Conservation (phyloP, 495 filamentous ascomycete species). For the Aspergillus biplanus region DNA sequence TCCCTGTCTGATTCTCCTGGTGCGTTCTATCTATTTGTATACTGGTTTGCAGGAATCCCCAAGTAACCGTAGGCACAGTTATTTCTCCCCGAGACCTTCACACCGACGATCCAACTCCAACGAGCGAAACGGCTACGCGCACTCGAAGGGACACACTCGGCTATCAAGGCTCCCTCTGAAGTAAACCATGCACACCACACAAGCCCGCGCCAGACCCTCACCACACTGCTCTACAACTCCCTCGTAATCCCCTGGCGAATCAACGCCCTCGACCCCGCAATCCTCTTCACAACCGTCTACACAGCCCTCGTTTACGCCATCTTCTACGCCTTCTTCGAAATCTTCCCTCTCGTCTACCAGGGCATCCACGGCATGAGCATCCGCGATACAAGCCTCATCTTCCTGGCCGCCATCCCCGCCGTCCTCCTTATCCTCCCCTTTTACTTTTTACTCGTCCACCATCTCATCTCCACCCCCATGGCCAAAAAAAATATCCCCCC, state of each 20-base stretch:
- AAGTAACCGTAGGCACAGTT: background rate
- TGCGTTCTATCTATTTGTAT: background rate
- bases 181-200: background rate
- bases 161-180: background rate
- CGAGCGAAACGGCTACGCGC: background rate
- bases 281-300: constrained; percentile 64
- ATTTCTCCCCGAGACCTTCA: background rate
- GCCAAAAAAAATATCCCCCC: no score
- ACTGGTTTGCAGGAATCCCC: no score
- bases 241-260: constrained; percentile 66
- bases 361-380: constrained; percentile 60
- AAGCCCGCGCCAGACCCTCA: background rate
- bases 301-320: constrained; percentile 66
- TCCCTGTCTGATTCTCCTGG: background rate
- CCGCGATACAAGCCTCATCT: background rate
- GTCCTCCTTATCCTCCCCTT: background rate
- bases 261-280: constrained; percentile 62
- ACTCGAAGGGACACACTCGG: background rate
- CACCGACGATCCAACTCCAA: background rate
- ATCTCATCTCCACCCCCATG: background rate
- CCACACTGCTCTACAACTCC: constrained; percentile 40
- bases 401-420: background rate
- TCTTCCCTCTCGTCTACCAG: constrained; percentile 70
- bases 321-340: constrained; percentile 73
- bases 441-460: background rate